A percentile compares a stretch with the other conserved stretches of the same genome.
phyloP scores from a whole-genome alignment of 495 filamentous ascomycete genomes.

The Apodospora peruviana region DNA sequence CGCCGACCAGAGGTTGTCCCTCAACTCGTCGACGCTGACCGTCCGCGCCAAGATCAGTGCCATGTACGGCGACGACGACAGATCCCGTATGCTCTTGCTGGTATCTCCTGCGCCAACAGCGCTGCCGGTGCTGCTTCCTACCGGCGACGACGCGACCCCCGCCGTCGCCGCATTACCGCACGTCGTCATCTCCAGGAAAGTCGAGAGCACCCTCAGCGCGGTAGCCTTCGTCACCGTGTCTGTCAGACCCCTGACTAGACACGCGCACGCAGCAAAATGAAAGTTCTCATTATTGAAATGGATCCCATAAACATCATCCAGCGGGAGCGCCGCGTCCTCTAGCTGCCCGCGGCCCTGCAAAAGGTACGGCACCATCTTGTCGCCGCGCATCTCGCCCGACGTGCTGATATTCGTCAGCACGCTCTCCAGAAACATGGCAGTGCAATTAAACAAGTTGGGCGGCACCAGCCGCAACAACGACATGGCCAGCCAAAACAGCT shows the following conservation, averaged over 20 bases:
- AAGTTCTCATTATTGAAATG: constrained; percentile 58
- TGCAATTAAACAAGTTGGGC: constrained; percentile 54
- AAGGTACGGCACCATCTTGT: constrained; percentile 50
- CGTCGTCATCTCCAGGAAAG: constrained; percentile 54
- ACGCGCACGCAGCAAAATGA: constrained; percentile 57
- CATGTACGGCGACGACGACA: constrained; percentile 45
- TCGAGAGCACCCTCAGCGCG: constrained; percentile 50
- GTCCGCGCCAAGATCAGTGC: constrained; percentile 44
- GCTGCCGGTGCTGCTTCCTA: background rate
- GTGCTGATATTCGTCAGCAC: constrained; percentile 55
- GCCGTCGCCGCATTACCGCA: constrained; percentile 15
- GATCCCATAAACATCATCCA: constrained; percentile 58
- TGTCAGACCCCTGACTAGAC: constrained; percentile 54
- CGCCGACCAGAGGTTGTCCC: constrained; percentile 47
- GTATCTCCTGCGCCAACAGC: background rate
- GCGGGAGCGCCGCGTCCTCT: constrained; percentile 50
- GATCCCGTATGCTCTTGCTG: constrained; percentile 20
- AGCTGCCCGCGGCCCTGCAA: constrained; percentile 50
- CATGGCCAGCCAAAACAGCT: constrained; percentile 63
- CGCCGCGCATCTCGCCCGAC: constrained; percentile 50
- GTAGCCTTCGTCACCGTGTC: constrained; percentile 51
- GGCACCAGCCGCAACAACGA: constrained; percentile 58
- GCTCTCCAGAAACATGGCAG: constrained; percentile 56
- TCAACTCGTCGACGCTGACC: constrained; percentile 39
- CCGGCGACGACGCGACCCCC: constrained; percentile 3